A percentile compares a stretch with the other conserved stretches of the same genome.
phyloP scores from a whole-genome alignment of 2,329 filamentous ascomycete genomes.

The Zymoseptoria brevis region DNA sequence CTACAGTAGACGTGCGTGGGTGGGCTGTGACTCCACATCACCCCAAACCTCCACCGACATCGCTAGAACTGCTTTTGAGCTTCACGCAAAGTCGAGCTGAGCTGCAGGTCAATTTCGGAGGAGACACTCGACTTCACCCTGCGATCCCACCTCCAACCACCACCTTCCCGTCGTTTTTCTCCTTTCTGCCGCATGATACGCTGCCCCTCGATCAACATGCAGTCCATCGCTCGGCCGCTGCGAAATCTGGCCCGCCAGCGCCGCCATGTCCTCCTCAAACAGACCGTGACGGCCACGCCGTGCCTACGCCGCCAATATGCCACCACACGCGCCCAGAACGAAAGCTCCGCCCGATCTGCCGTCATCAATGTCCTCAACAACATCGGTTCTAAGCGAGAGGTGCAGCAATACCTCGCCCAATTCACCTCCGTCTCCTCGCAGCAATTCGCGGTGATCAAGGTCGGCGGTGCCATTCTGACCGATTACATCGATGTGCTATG shows the following conservation, averaged over 20 bases:
- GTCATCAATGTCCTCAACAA: constrained; percentile 89
- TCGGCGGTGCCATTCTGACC: constrained; percentile 90
- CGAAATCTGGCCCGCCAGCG: not conserved
- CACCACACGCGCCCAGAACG: constrained; percentile 25
- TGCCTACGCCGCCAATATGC: constrained; percentile 11
- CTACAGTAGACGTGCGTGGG: not conserved
- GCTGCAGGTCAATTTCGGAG: not conserved
- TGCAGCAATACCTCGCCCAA: constrained; percentile 94
- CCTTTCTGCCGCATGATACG: constrained; percentile 5
- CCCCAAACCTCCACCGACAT: not conserved
- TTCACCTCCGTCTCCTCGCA: constrained; percentile 95
- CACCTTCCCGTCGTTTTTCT: not conserved
- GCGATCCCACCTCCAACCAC: not conserved
- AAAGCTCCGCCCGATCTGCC: constrained; percentile 64
- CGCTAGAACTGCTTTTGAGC: not conserved
- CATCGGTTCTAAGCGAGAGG: constrained; percentile 91
- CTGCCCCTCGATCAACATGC: constrained; percentile 4
- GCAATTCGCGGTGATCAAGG: constrained; percentile 97
- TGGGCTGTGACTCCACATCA: not conserved
- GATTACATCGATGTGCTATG: constrained; percentile 90
- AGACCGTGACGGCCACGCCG: not conserved
- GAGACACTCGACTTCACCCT: not conserved
- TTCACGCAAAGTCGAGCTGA: not conserved
- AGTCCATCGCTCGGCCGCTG: constrained; percentile 10
- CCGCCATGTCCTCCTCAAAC: not conserved